phyloP scores from a whole-genome alignment of 495 filamentous ascomycete species.

The Podospora bellae-mahoneyi region DNA sequence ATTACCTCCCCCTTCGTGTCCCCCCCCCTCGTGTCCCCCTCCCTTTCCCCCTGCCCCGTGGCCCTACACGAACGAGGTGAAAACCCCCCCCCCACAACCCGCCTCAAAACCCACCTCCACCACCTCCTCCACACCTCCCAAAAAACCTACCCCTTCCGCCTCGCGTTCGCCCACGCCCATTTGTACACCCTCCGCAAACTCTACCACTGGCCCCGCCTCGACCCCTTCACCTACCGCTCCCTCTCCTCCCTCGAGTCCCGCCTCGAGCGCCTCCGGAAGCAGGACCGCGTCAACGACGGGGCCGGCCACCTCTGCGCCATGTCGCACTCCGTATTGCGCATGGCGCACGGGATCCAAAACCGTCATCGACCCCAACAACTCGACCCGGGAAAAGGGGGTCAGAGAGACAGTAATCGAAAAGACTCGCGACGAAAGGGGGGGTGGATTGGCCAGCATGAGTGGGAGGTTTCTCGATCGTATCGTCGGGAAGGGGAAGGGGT shows the following conservation, averaged over 20 bases:
- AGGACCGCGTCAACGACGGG: constrained; percentile 8
- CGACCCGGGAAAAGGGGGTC: too few relatives aligned
- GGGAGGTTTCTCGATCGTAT: background rate
- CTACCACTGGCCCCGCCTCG: constrained; percentile 5
- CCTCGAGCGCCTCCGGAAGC: constrained; percentile 6
- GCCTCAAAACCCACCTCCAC: background rate
- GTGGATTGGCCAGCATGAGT: background rate
- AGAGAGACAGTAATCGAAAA: too few relatives aligned
- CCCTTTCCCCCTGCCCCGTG: too few relatives aligned
- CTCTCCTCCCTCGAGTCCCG: constrained; percentile 6
- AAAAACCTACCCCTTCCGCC: background rate
- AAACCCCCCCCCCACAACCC: background rate
- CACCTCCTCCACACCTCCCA: constrained; percentile 1
- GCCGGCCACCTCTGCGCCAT: constrained; percentile 11
- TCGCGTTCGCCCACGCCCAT: constrained; percentile 2
- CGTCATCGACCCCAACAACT: background rate
- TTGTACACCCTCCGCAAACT: constrained; percentile 6
- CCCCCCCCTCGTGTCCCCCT: background rate
- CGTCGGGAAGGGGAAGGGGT: background rate
- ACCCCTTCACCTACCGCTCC: constrained; percentile 11
- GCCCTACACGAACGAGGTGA: too few relatives aligned
- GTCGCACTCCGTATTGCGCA: constrained; percentile 3
- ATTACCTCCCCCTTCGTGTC: background rate
- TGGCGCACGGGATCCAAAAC: constrained; percentile 11
- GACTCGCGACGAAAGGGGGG: too few relatives aligned